phyloP scores from a whole-genome alignment of 2,329 filamentous ascomycete species.

The Fusarium udum region DNA sequence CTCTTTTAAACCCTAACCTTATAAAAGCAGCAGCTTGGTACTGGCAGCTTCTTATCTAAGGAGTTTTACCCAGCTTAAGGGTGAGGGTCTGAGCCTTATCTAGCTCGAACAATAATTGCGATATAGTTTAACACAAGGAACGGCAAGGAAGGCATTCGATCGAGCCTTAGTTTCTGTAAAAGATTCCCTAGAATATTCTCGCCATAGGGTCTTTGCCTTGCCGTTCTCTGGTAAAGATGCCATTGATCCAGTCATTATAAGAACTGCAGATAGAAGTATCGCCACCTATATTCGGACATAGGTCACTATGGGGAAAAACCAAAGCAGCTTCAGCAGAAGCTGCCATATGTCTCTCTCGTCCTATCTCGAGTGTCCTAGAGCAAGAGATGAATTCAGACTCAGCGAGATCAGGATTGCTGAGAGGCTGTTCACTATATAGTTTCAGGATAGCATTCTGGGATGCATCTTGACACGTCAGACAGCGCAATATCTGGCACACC shows the following conservation, averaged over 20 bases:
- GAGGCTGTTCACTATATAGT: background rate
- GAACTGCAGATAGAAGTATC: background rate
- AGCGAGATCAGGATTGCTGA: no score
- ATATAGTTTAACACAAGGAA: background rate
- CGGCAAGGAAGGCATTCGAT: background rate
- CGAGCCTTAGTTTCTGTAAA: background rate
- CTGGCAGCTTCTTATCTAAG: background rate
- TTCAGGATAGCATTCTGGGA: background rate
- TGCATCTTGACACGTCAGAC: background rate
- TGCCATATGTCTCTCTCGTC: background rate
- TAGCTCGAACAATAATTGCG: background rate
- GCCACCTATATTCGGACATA: background rate
- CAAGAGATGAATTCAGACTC: background rate
- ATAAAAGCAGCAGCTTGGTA: background rate
- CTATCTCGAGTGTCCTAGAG: background rate
- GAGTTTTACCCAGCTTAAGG: background rate
- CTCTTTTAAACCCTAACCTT: no score
- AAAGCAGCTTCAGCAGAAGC: background rate
- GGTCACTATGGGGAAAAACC: background rate
- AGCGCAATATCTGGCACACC: background rate
- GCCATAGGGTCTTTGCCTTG: background rate
- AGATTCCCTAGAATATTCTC: background rate
- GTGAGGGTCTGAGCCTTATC: background rate
- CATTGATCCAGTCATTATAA: background rate
- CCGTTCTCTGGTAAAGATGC: background rate